These are phyloP conservation scores for Erodium texanum DNA, from an alignment of 441 rosid species.

Conservation along the genomic window DNA sequence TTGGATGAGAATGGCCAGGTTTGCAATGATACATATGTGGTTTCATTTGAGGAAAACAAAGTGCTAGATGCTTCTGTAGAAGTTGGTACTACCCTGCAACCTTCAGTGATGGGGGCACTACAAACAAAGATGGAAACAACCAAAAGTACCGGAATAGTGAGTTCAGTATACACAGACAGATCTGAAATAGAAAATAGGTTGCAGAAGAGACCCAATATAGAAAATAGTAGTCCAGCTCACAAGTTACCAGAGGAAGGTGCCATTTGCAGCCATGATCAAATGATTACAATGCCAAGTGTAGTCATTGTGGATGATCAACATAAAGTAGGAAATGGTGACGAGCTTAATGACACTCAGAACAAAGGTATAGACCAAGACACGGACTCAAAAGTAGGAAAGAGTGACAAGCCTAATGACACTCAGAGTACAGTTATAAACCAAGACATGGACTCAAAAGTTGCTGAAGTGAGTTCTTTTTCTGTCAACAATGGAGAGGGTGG, in stretches of 20 bases:
- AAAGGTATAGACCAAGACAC: constrained; percentile 15
- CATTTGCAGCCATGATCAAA: constrained; percentile 8
- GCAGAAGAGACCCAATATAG: constrained; percentile 13
- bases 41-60: constrained; percentile 10
- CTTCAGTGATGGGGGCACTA: constrained; percentile 15
- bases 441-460: constrained; percentile 10
- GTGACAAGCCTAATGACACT: too few species aligned
- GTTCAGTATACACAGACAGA: not conserved
- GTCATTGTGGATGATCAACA: constrained; percentile 14
- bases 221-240: constrained; percentile 14
- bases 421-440: too few species aligned
- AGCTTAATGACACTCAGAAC: not conserved
- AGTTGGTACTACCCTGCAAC: constrained; percentile 16
- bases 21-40: constrained; percentile 10
- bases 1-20: constrained; percentile 16
- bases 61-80: constrained; percentile 14
- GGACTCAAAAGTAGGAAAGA: too few species aligned
- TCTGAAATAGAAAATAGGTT: constrained; percentile 12
- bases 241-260: constrained; percentile 23
- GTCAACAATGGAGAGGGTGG: constrained; percentile 12
- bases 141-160: constrained; percentile 12
- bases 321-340: constrained; percentile 12
- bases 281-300: constrained; percentile 18
- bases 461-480: constrained; percentile 13
- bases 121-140: constrained; percentile 14